Evolutionary conservation across 495 filamentous ascomycete species (phyloP).

Genomic region (Trichoderma erinaceum): DNA sequence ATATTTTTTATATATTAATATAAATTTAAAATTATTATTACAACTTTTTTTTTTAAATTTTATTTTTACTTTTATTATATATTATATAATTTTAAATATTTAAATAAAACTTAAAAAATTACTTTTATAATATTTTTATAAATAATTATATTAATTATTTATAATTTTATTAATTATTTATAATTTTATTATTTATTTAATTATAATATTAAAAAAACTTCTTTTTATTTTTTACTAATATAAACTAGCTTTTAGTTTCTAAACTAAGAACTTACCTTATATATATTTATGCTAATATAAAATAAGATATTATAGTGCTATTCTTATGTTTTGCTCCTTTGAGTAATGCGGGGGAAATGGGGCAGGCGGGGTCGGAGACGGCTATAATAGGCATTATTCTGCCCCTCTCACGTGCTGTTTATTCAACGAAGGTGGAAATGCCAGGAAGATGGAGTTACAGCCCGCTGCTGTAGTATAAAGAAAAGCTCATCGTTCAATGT

Average conservation of each 20-base stretch:
- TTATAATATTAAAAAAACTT: background rate
- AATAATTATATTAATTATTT: background rate
- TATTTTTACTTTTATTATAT: background rate
- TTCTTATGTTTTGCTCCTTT: too few species aligned
- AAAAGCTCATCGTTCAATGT: background rate
- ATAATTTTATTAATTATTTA: background rate
- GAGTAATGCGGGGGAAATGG: too few species aligned
- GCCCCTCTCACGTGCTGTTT: background rate
- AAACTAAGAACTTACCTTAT: background rate
- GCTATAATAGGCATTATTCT: too few species aligned
- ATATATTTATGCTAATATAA: background rate
- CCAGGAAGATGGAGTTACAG: too few species aligned
- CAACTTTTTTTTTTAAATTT: too few species aligned
- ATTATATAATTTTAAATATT: background rate
- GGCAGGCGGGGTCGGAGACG: too few species aligned
- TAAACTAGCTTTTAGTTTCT: too few species aligned
- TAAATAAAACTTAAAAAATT: background rate
- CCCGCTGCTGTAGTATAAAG: background rate
- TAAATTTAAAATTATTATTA: background rate
- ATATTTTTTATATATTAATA: constrained; percentile 4
- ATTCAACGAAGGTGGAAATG: background rate
- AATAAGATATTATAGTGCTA: too few species aligned
- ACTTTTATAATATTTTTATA: background rate
- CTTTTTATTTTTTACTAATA: background rate
- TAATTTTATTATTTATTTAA: constrained; percentile 1